A percentile compares a stretch with the other conserved stretches of the same genome.
Conservation (phyloP, 2,329 filamentous ascomycete species). For the Colletotrichum viniferum region DNA sequence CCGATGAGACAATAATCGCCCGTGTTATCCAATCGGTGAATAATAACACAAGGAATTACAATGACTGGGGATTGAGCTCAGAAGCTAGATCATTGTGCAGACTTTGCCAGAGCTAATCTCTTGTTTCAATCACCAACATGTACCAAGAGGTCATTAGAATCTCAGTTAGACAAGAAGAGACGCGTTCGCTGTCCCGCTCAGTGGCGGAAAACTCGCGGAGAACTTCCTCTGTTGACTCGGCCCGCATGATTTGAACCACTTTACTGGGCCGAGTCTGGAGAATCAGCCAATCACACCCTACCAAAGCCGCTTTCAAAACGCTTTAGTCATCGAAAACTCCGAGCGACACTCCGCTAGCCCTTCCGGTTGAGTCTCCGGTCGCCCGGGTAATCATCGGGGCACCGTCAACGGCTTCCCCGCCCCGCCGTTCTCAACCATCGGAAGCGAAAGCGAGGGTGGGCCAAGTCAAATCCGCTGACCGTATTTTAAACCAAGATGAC, state of each 20-base stretch:
- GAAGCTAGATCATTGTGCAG: background rate
- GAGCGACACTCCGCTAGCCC: conserved; percentile 10
- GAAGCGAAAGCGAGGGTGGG: background rate
- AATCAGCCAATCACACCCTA: background rate
- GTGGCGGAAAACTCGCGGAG: no score
- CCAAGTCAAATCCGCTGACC: background rate
- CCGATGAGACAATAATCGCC: background rate
- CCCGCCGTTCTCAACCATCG: background rate
- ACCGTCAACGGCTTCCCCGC: background rate
- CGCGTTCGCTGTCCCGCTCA: background rate
- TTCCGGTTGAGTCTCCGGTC: background rate
- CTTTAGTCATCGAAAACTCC: background rate
- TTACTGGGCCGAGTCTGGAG: background rate
- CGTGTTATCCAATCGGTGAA: background rate
- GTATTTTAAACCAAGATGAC: background rate
- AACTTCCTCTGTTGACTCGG: background rate
- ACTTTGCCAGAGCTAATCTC: background rate
- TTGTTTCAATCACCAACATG: background rate
- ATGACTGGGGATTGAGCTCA: background rate
- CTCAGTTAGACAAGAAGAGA: background rate
- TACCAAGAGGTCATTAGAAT: background rate
- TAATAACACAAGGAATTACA: background rate
- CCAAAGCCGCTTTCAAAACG: background rate
- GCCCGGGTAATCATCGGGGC: conserved; percentile 1
- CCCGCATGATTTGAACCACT: background rate